Evolutionary conservation across 108 stramenopile species (phyloP), one percentile per base, ranked within the genome.

Genomic region (Fistulifera solaris): DNA sequence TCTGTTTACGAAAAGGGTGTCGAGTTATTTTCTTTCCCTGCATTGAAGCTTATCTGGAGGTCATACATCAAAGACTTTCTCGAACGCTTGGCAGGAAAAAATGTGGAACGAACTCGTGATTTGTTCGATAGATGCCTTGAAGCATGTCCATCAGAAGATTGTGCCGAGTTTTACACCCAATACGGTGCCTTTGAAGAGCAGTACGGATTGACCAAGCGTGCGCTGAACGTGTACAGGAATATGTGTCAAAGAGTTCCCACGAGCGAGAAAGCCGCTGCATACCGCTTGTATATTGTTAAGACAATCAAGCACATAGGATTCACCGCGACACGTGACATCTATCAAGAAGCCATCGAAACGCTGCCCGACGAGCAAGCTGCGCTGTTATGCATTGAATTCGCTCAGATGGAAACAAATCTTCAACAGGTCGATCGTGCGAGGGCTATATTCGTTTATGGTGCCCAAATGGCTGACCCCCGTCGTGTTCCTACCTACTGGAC

Each of bases 371-470:
- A 56, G 4, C 73, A 80, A 1, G 83, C 91, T 0, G 59, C 78
- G 1, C 66, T 83, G 24, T 75, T 98, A n/a, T 96, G 96, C 67
- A 51, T 96, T 28, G 89, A 91, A 27, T 99, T 87, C 65, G 93
- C 95, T 11, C 75, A 78, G 19, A 84, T 96, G 77, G 99, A 99
- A 70, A 80, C 82, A 23, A 73, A 71, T 25, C 71, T 99, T 0
- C 86, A 90, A 47, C 96, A 99, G 68, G 77, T 93, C 23, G 99
- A 98, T 47, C 83, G 99, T 35, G 99, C 97, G 2, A 62, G 99
- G 4, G 94, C 91, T 4, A 72, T 96, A 0, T 69, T 79, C 21
- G 64, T 74, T 0, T 95, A 98, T 62, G 97, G 95, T 22, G 84
- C 95, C 6, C 96, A 97, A 69, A 92, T 96, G 59, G 96, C 94